Base-by-base conservation (phyloP, 2,329 filamentous ascomycete species). In the Hypoxylon rubiginosum region DNA sequence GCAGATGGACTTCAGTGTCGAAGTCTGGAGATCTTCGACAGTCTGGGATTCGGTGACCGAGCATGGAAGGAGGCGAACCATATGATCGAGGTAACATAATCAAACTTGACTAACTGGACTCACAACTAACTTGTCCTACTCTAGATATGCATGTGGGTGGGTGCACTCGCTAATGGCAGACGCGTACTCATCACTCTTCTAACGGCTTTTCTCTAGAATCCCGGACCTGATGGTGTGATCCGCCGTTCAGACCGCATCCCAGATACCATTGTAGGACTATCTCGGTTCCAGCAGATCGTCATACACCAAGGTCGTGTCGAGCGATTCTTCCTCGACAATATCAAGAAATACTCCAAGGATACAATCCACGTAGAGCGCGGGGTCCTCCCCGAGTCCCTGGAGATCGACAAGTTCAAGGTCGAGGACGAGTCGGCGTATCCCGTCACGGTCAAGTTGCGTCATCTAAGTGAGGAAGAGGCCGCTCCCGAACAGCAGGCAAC, bases 261-360 rank as follows among this genome's bases (percentile, higher is more conserved):
- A 0, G 89, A 92, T 75, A 90, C 86, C 0, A 86, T 87, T 49
- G 83, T 84, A 0, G 88, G 87, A 0, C 80, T 91, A 53, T 89
- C 84, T 21, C 84, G 85, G 4, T 91, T 91, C 69, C 86, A 88
- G 58, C 86, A 92, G 73, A 85, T 88, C 2, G 87, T 91, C 3
- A 76, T 94, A 41, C 90, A 92, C 70, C 91, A 93, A 77, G 91
- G 90, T 2, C 85, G 90, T 1, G 88, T 92, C 64, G 91, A 93
- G 73, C 81, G 84, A 0, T 90, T 90, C 74, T 89, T 91, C 70
- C 80, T 90, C 0, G 88, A 91, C 66, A 84, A 85, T 49, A 86
- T 91, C 55, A 82, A 83, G 67, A 78, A 86, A 57, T 77, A 86
- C 71, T 85, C 84, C 2, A 83, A 85, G 10, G 74, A 75, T 45